phyloP scores from a whole-genome alignment of 306 rosid genomes.

The Ceratonia siliqua region DNA sequence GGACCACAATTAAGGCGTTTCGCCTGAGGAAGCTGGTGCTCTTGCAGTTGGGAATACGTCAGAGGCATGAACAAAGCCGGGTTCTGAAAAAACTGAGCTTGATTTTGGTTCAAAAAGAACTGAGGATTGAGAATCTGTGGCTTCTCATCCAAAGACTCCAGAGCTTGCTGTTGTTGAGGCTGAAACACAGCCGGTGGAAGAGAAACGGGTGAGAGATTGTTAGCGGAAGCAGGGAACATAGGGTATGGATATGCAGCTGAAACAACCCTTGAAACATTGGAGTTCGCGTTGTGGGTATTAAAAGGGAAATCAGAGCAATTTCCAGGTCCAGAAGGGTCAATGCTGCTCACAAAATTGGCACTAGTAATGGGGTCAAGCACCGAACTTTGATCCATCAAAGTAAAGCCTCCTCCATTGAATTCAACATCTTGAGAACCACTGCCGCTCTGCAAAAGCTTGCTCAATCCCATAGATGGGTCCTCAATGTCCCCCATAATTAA shows the following conservation, averaged over 20 bases:
- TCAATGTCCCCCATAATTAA: conserved; percentile 86
- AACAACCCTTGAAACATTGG: conserved; percentile 37
- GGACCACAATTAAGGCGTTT: conserved; percentile 62
- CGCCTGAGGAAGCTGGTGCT: conserved; percentile 53
- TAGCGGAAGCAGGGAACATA: conserved; percentile 42
- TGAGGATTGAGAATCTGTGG: conserved; percentile 59
- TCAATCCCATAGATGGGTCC: conserved; percentile 79
- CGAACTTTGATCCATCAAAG: conserved; percentile 61
- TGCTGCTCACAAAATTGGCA: conserved; percentile 43
- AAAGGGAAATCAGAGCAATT: conserved; percentile 54
- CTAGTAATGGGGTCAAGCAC: conserved; percentile 43
- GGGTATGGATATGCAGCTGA: conserved; percentile 37
- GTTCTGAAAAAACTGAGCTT: conserved; percentile 56
- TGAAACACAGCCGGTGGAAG: conserved; percentile 41
- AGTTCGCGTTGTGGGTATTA: conserved; percentile 17
- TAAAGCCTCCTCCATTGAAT: conserved; percentile 50
- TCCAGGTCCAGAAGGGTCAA: conserved; percentile 42
- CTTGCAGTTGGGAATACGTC: conserved; percentile 57
- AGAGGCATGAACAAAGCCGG: conserved; percentile 63
- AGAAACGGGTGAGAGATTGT: conserved; percentile 37
- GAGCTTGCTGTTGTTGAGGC: conserved; percentile 40
- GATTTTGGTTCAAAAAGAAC: conserved; percentile 58
- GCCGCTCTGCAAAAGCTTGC: conserved; percentile 66
- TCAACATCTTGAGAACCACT: conserved; percentile 54
- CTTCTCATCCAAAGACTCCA: conserved; percentile 61